These are phyloP conservation scores for Cylindrotheca closterium DNA, from an alignment of 108 stramenopile species.

Conservation along the genomic window DNA sequence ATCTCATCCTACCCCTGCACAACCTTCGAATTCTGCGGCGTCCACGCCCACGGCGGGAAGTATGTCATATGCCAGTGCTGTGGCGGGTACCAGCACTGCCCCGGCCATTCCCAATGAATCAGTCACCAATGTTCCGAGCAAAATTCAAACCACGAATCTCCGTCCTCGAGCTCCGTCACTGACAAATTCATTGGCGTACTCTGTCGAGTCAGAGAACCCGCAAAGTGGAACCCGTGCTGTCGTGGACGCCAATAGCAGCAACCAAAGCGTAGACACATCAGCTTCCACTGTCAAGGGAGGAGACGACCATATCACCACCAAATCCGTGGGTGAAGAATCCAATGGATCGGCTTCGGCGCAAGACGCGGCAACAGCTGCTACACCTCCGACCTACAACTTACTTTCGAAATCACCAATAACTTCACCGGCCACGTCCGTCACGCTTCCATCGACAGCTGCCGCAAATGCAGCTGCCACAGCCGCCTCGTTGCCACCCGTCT, in stretches of 20 bases:
- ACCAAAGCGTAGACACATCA: too few species aligned
- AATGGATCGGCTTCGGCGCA: background rate
- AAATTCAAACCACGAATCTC: background rate
- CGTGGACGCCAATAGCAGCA: background rate
- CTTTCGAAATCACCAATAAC: background rate
- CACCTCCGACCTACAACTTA: too few species aligned
- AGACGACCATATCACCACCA: background rate
- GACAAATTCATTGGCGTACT: background rate
- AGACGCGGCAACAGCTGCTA: background rate
- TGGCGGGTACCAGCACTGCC: too few species aligned
- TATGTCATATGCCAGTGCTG: background rate
- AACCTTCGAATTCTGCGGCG: too few species aligned
- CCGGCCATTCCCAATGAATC: too few species aligned
- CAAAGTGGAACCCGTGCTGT: background rate
- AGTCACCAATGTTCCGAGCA: background rate
- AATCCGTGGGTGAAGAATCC: background rate
- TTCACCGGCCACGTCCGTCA: background rate
- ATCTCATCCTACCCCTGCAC: background rate
- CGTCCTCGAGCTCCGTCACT: background rate
- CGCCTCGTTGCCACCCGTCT: constrained; percentile 16
- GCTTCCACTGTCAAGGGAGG: background rate
- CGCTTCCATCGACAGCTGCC: background rate
- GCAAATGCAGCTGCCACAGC: background rate
- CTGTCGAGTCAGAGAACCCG: background rate
- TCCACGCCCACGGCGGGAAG: background rate